These are phyloP conservation scores for Carex arenaria DNA, from an alignment of 202 grass and related monocot species.

Conservation along the genomic window DNA sequence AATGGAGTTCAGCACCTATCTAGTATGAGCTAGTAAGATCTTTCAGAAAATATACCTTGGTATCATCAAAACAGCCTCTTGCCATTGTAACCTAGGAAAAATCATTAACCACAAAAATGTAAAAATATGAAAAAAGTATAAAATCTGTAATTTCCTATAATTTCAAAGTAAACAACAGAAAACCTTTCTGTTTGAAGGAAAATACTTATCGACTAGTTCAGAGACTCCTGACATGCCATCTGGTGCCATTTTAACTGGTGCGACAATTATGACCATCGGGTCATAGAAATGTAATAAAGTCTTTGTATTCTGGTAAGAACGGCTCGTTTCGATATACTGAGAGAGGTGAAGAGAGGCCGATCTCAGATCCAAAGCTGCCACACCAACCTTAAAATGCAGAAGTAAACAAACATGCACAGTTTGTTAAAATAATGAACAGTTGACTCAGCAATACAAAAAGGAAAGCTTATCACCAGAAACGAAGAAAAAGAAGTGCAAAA, in stretches of 20 bases:
- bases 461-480: neutral
- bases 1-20: neutral
- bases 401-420: neutral
- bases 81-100: constrained; percentile 67
- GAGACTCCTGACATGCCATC: constrained; percentile 92
- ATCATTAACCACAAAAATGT: constrained; percentile 22
- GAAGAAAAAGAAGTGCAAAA: neutral
- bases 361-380: constrained; percentile 95
- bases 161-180: neutral
- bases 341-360: constrained; percentile 85
- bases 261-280: constrained; percentile 80
- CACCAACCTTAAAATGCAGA: constrained; percentile 54
- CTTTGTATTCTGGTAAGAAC: constrained; percentile 92
- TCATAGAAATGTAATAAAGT: constrained; percentile 93
- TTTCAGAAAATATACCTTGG: constrained; percentile 53
- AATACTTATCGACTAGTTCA: constrained; percentile 72
- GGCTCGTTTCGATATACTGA: constrained; percentile 94
- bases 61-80: constrained; percentile 91
- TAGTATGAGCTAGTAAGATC: neutral
- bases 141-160: neutral
- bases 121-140: neutral
- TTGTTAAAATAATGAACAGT: neutral
- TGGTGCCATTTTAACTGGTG: constrained; percentile 68
- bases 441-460: neutral
- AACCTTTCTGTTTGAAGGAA: constrained; percentile 81